These are phyloP conservation scores for Litchi chinensis DNA, from an alignment of 345 rosid genomes.

Conservation along the genomic window DNA sequence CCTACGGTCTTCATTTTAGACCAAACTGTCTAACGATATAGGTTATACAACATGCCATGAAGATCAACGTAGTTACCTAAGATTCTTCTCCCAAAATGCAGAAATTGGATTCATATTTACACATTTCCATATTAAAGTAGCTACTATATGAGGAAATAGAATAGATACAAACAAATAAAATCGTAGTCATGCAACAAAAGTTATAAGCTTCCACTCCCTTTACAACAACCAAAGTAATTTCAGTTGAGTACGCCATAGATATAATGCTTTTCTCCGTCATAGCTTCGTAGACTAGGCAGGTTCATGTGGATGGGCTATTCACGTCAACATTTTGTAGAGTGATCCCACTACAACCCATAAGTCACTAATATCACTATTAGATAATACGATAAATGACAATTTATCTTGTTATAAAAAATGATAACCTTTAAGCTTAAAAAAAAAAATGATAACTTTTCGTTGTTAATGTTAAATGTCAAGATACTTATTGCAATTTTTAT, in stretches of 20 bases:
- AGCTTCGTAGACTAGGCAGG: conserved; percentile 26
- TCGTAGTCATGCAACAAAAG: conserved; percentile 1
- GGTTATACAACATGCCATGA: neutral
- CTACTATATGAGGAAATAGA: conserved; percentile 1
- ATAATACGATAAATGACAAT: too few species aligned
- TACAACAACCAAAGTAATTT: conserved; percentile 5
- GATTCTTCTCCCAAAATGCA: conserved; percentile 24
- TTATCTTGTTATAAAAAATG: too few species aligned
- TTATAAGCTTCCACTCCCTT: conserved; percentile 13
- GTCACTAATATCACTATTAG: too few species aligned
- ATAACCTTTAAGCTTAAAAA: too few species aligned
- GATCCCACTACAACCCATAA: too few species aligned
- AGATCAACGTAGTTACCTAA: conserved; percentile 18
- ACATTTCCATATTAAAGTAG: conserved; percentile 19
- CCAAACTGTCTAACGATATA: neutral
- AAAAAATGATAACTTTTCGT: too few species aligned
- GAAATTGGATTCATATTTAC: conserved; percentile 37
- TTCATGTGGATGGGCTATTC: conserved; percentile 79
- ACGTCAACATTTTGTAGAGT: neutral
- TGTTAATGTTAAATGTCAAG: too few species aligned
- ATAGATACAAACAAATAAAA: conserved; percentile 9
- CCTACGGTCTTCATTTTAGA: neutral
- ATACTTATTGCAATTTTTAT: too few species aligned
- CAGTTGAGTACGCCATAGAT: conserved; percentile 7
- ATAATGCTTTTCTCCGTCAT: conserved; percentile 1